Evolutionary conservation across 1,139 yeast genomes (phyloP).

Genomic region (Nakaseomyces kungkrabaensis): DNA sequence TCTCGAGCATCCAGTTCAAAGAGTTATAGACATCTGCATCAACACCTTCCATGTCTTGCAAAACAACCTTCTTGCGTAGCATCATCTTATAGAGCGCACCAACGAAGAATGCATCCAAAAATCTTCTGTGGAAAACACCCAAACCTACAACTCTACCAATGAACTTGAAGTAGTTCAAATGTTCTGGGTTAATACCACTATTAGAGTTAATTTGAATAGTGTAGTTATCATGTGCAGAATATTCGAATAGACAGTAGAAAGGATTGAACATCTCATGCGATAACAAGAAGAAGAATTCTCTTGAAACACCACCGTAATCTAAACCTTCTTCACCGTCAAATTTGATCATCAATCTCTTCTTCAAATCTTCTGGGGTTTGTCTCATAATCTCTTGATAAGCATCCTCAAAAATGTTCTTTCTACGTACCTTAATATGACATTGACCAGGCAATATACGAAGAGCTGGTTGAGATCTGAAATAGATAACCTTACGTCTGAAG

Average conservation of each 20-base stretch:
- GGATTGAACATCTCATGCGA: slow-evolving; percentile 99
- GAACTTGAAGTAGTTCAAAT: slow-evolving; percentile 92
- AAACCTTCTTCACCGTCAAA: slow-evolving; percentile 99
- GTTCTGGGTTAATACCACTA: slow-evolving; percentile 97
- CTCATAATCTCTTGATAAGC: slow-evolving; percentile 98
- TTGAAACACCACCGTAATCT: slow-evolving; percentile 97
- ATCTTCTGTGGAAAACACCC: slow-evolving; percentile 96
- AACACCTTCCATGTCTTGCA: slow-evolving; percentile 98
- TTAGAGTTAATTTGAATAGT: slow-evolving; percentile 96
- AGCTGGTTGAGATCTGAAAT: slow-evolving; percentile 97
- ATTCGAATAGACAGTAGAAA: slow-evolving; percentile 90
- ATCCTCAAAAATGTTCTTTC: slow-evolving; percentile 94
- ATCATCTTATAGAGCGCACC: slow-evolving; percentile 98
- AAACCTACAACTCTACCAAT: slow-evolving; percentile 97
- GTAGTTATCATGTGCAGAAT: slow-evolving; percentile 95
- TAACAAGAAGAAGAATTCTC: slow-evolving; percentile 91
- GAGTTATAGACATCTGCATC: slow-evolving; percentile 95
- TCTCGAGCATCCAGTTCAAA: slow-evolving; percentile 89
- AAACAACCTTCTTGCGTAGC: slow-evolving; percentile 84
- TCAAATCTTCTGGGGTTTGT: slow-evolving; percentile 95
- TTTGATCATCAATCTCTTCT: slow-evolving; percentile 94
- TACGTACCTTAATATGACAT: slow-evolving; percentile 94
- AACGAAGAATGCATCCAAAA: slow-evolving; percentile 94
- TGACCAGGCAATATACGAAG: slow-evolving; percentile 95
- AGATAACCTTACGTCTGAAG: slow-evolving; percentile 91